Evolutionary conservation across 2,329 filamentous ascomycete species (phyloP), one percentile per base, ranked within the genome.

Genomic region (Phoma sp.): DNA sequence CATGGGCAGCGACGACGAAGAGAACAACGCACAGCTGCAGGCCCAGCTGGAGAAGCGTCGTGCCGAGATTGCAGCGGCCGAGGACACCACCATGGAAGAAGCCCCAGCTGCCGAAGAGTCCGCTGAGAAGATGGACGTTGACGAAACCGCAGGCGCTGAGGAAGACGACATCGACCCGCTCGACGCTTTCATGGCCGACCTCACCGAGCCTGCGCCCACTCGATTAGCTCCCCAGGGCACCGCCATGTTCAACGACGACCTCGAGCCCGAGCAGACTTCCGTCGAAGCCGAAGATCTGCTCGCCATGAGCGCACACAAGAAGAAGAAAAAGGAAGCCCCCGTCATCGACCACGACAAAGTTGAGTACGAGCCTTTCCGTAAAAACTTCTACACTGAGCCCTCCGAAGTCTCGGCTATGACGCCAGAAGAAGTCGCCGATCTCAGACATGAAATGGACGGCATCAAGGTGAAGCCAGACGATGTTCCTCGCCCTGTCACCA

Each of bases 251-350:
- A 91, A 89, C 56, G 93, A 96, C 49, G 84, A 87, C 56, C 89
- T 96, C 58, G 92, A 96, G 55, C 80, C 84, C 12, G 82, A 84
- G 52, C 73, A 88, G 43, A 85, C 85, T 28, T 83, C 86, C 26
- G 80, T 89, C 26, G 86, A 86, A 28, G 81, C 83, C 30, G 83
- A 87, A 62, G 83, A 74, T 42, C 53, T 74, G 12, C 51, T 72
- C 30, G 67, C 68, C 85, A 65, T 80, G 37, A 83, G 84, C n/a
- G 82, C 87, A 60, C 79, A 84, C 5, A 68, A 89, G 83, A 83
- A 88, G 80, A 97, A 96, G 80, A 97, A 96, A 82, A 96, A 97
- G 77, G 95, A 98, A 56, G 87, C 98, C n/a, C 92, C 93, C 1
- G 82, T 81, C 0, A 84, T 96, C 48, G 88, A 99, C 75, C 96